Percentiles rank a stretch among this genome's conserved stretches.
These are phyloP conservation scores for Rosa lucieae DNA, from an alignment of 306 rosid genomes.

Conservation along the genomic window DNA sequence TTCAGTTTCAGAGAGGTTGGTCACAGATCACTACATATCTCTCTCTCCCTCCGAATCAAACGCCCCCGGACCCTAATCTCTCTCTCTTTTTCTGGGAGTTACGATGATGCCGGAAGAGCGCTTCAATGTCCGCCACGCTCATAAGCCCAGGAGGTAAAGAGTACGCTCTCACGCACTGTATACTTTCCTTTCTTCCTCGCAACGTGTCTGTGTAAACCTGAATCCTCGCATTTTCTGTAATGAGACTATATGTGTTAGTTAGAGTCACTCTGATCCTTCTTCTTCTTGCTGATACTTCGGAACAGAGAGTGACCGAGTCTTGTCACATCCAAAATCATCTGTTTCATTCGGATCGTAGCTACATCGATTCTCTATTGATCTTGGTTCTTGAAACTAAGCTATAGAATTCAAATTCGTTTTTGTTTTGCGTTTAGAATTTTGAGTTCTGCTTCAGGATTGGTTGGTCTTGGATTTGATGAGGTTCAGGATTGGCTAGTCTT, in stretches of 20 bases:
- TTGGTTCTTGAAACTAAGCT: background rate
- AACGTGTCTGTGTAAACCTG: conserved; percentile 47
- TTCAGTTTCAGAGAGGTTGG: conserved; percentile 1
- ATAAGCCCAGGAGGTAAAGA: conserved; percentile 49
- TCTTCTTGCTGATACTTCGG: conserved; percentile 16
- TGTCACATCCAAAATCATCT: background rate
- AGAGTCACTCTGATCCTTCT: conserved; percentile 9
- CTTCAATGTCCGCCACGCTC: conserved; percentile 53
- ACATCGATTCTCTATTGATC: background rate
- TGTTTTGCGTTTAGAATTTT: background rate
- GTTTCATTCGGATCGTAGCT: background rate
- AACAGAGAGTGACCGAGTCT: conserved; percentile 11
- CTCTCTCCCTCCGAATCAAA: conserved; percentile 14
- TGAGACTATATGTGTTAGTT: conserved; percentile 25
- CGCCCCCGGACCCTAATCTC: conserved; percentile 24
- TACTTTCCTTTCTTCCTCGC: background rate
- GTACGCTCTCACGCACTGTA: background rate
- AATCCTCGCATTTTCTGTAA: conserved; percentile 35
- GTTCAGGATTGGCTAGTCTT: conserved; percentile 12
- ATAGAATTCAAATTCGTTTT: background rate
- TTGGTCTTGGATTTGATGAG: conserved; percentile 9
- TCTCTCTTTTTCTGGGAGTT: conserved; percentile 27
- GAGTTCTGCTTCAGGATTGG: background rate
- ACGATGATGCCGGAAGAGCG: conserved; percentile 48
- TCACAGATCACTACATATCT: background rate